Evolutionary conservation across 176 grass and related monocot genomes (phyloP).

Genomic region (Musa schizocarpa): DNA sequence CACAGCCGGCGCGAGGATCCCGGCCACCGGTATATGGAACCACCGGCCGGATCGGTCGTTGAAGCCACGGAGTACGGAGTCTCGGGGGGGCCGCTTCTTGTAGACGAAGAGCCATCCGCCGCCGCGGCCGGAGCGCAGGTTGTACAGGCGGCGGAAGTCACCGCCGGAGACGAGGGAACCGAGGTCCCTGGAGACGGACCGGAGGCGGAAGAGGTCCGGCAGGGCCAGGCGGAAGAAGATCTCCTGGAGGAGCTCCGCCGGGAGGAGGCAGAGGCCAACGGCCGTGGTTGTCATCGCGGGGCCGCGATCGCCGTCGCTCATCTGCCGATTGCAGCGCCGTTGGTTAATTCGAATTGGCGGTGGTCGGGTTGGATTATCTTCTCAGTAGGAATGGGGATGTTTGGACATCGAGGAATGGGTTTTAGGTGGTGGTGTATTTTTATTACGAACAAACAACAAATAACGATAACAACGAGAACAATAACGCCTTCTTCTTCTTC

Average conservation of each 20-base stretch:
- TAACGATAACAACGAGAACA: no score
- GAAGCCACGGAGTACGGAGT: constrained; percentile 68
- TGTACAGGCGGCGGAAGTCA: constrained; percentile 67
- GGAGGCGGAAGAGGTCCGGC: constrained; percentile 57
- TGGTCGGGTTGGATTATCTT: no score
- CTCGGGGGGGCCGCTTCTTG: constrained; percentile 67
- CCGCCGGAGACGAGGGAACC: constrained; percentile 48
- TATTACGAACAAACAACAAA: no score
- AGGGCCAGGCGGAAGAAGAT: constrained; percentile 70
- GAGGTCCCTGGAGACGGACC: constrained; percentile 64
- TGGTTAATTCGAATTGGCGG: no score
- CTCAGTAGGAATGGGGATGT: no score
- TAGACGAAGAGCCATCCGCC: constrained; percentile 82
- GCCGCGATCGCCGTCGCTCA: constrained; percentile 9
- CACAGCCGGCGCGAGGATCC: constrained; percentile 48
- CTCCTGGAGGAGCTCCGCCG: constrained; percentile 73
- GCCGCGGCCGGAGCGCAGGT: constrained; percentile 31
- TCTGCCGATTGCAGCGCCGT: background rate
- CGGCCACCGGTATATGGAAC: constrained; percentile 67
- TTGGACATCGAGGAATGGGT: no score
- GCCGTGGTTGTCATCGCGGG: constrained; percentile 2
- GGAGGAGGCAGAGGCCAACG: constrained; percentile 43
- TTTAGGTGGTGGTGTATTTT: no score
- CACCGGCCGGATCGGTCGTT: constrained; percentile 66
- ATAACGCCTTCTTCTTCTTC: no score